phyloP scores from a whole-genome alignment of 2,329 filamentous ascomycete species.

The Fusarium cicatricum region DNA sequence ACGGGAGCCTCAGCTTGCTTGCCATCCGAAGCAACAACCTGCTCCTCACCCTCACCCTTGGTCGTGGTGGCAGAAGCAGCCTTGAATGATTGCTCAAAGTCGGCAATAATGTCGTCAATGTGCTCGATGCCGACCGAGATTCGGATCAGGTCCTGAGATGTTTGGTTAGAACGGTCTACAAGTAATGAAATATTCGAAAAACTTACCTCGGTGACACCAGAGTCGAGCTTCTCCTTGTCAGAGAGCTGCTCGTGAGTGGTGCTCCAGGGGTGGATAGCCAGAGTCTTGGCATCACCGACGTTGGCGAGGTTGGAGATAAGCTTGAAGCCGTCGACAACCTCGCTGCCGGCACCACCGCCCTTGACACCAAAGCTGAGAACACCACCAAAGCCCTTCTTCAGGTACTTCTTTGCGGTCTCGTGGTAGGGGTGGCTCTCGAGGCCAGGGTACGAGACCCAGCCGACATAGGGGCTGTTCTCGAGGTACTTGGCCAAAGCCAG shows the following conservation, averaged over 20 bases:
- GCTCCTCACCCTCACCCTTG: constrained; percentile 39
- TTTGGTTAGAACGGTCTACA: background rate
- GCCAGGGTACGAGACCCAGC: constrained; percentile 95
- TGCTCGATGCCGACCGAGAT: constrained; percentile 97
- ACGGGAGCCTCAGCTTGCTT: constrained; percentile 52
- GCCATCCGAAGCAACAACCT: constrained; percentile 27
- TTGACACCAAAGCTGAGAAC: constrained; percentile 95
- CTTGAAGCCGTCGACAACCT: constrained; percentile 94
- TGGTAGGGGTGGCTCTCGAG: constrained; percentile 84
- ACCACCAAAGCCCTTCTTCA: constrained; percentile 84
- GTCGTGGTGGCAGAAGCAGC: constrained; percentile 59
- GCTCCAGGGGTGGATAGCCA: constrained; percentile 94
- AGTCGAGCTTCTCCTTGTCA: constrained; percentile 80
- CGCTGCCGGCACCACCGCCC: constrained; percentile 82
- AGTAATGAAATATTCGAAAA: too few relatives aligned
- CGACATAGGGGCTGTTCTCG: constrained; percentile 81
- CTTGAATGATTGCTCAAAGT: constrained; percentile 91
- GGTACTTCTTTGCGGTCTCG: constrained; percentile 83
- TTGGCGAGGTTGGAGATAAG: constrained; percentile 96
- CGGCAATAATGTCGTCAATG: constrained; percentile 95
- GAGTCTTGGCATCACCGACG: constrained; percentile 93
- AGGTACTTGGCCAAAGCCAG: constrained; percentile 83
- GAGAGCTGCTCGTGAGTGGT: constrained; percentile 94
- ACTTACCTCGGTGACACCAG: constrained; percentile 79
- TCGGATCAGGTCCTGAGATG: constrained; percentile 79